Base-by-base conservation (phyloP, 2,329 filamentous ascomycete genomes). In the Myriosclerotinia curreyana region DNA sequence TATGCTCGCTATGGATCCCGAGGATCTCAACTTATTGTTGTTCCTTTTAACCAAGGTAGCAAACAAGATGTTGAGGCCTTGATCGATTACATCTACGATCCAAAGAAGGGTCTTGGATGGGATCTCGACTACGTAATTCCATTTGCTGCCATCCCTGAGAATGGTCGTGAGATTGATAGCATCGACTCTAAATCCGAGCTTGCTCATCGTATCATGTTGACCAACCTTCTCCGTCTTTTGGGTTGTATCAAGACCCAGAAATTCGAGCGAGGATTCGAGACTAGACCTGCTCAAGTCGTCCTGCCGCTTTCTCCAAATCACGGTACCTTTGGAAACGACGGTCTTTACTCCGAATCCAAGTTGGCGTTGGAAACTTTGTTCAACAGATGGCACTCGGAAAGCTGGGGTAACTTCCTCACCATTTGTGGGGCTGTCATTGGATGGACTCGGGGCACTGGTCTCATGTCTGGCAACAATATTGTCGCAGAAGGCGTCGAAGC, bases 1-100 rank as follows among this genome's bases (percentile, higher is more conserved):
- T 99, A 99, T 78, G 90, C 93, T 68, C 90, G 93, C 66, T 96
- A 90, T 73, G 95, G 95, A 73, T 91, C 92, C 66, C 90, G 92
- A 69, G 95, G 95, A 69, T 98, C 95, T 65, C 93, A 98, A 79
- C 88, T 99, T 64, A 92, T 99, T 49, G 95, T 99, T 63, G 96
- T 98, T 63, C 95, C 96, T 58, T 99, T 99, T 86, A 99, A 99
- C 79, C 93, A 97, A 77, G 95, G 94, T 69, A 98, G 94, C 81
- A 96, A 97, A 80, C 94, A 98, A 77, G 95, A 99, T 75, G 91
- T 97, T 44, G 92, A 98, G 77, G 92, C 92, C 54, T 83, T 99
- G 9, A 83, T 99, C 60, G 85, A 97, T 66, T 99, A 98, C 81
- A 96, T 99, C 75, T 99, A 97, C 76, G 94, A 98, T 75, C 78